Evolutionary conservation across 768 basidiomycete species (phyloP).

Genomic region (Russula lepida): DNA sequence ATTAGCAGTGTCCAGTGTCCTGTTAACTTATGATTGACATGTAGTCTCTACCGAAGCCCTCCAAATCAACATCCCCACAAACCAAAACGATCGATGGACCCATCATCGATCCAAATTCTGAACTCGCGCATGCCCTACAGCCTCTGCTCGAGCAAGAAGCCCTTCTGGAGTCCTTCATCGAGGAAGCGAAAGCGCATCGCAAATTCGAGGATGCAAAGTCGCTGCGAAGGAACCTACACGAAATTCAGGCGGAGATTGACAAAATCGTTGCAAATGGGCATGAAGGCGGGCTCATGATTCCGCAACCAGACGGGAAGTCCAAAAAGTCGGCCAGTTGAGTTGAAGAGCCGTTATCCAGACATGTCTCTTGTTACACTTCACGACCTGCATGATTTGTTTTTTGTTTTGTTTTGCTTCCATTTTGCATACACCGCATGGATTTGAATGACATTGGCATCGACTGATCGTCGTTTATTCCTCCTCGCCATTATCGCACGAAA

Average conservation of each 20-base stretch:
- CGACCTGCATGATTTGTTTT: not conserved
- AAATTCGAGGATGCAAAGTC: slow-evolving; percentile 96
- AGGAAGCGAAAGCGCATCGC: slow-evolving; percentile 80
- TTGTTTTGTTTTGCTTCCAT: slow-evolving; percentile 7
- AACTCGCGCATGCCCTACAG: slow-evolving; percentile 66
- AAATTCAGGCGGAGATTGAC: slow-evolving; percentile 80
- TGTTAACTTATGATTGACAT: not conserved
- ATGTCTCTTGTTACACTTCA: not conserved
- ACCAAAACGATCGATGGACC: slow-evolving; percentile 21
- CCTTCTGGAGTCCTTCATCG: slow-evolving; percentile 80
- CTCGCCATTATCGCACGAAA: not conserved
- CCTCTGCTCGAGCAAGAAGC: slow-evolving; percentile 93
- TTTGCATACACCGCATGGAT: slow-evolving; percentile 8
- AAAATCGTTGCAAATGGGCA: slow-evolving; percentile 41
- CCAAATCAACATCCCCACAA: slow-evolving; percentile 27
- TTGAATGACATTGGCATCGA: not conserved
- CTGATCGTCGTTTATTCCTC: not conserved
- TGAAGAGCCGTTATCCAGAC: not conserved
- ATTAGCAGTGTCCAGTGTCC: not conserved
- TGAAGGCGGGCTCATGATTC: slow-evolving; percentile 6
- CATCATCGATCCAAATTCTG: slow-evolving; percentile 53
- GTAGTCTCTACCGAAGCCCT: slow-evolving; percentile 43
- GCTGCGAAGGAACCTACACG: slow-evolving; percentile 66
- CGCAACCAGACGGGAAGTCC: not conserved
- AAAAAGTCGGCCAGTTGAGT: slow-evolving; percentile 2